Percentiles rank a stretch among this genome's conserved stretches.
Evolutionary conservation across 1,139 yeast genomes (phyloP).

Genomic region (Saccharomyces hybrid): DNA sequence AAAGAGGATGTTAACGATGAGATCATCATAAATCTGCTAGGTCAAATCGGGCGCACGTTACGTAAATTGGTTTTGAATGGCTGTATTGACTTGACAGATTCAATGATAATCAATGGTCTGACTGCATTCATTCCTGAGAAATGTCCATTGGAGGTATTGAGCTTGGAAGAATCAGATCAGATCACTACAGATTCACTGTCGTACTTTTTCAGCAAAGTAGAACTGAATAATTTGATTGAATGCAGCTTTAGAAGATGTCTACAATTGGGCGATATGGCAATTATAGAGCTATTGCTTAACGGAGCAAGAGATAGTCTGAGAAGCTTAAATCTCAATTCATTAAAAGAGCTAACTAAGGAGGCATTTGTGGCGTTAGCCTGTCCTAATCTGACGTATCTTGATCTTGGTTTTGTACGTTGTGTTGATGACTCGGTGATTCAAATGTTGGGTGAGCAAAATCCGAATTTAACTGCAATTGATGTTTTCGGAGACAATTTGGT

Average conservation of each 20-base stretch:
- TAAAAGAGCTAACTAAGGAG: constrained; percentile 47
- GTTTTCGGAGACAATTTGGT: constrained; percentile 74
- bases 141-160: constrained; percentile 16
- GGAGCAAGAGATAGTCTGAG: constrained; percentile 54
- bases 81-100: constrained; percentile 64
- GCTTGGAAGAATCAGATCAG: constrained; percentile 42
- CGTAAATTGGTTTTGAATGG: constrained; percentile 58
- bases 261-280: constrained; percentile 53
- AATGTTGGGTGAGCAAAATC: constrained; percentile 48
- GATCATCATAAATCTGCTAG: constrained; percentile 53
- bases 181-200: constrained; percentile 60
- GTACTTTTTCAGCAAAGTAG: constrained; percentile 41
- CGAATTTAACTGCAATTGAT: constrained; percentile 56
- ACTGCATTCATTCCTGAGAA: constrained; percentile 36
- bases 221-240: constrained; percentile 51
- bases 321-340: constrained; percentile 63
- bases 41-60: constrained; percentile 56
- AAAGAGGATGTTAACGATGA: constrained; percentile 69
- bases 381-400: constrained; percentile 57
- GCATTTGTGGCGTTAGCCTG: constrained; percentile 44
- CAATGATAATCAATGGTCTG: constrained; percentile 50
- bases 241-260: constrained; percentile 63
- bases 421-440: constrained; percentile 61
- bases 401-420: constrained; percentile 68
- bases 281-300: constrained; percentile 55